Percentiles rank a stretch among this genome's conserved stretches.
phyloP scores from a whole-genome alignment of 2,329 filamentous ascomycete genomes.

The Fusarium tuaranense region DNA sequence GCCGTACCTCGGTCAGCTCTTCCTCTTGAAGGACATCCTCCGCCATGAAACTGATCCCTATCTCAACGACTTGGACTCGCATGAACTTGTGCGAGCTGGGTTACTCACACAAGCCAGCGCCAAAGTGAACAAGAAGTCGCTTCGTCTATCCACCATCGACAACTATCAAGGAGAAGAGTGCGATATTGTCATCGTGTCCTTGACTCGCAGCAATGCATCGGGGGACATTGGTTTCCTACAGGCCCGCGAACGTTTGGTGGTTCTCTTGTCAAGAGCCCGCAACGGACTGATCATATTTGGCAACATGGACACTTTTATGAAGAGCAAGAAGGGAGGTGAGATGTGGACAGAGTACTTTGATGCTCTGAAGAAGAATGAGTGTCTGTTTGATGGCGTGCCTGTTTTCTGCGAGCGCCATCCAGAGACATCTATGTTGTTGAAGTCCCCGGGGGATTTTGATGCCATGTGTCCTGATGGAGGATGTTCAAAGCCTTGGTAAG shows the following conservation, averaged over 20 bases:
- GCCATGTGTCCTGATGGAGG: constrained; percentile 75
- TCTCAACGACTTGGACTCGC: constrained; percentile 76
- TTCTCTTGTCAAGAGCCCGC: constrained; percentile 75
- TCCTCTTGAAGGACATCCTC: constrained; percentile 65
- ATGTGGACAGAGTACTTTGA: constrained; percentile 71
- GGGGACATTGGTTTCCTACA: constrained; percentile 79
- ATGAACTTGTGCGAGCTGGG: constrained; percentile 70
- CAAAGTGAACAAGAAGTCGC: constrained; percentile 60
- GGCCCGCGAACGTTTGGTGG: constrained; percentile 75
- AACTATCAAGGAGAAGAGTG: constrained; percentile 85
- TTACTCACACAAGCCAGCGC: constrained; percentile 66
- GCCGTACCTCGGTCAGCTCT: constrained; percentile 78
- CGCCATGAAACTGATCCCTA: constrained; percentile 70
- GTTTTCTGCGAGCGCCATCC: constrained; percentile 72
- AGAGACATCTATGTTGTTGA: constrained; percentile 58
- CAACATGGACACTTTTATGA: constrained; percentile 74
- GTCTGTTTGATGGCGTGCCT: constrained; percentile 71
- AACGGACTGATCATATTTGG: constrained; percentile 76
- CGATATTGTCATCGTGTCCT: constrained; percentile 75
- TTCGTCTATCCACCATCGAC: constrained; percentile 78
- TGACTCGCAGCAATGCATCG: constrained; percentile 73
- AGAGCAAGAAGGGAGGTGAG: constrained; percentile 54
- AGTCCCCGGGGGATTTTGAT: constrained; percentile 68
- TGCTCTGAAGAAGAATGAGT: constrained; percentile 60
- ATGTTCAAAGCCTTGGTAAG: constrained; percentile 71